Evolutionary conservation across 768 basidiomycete species (phyloP).

Genomic region (Lepiota venenata): DNA sequence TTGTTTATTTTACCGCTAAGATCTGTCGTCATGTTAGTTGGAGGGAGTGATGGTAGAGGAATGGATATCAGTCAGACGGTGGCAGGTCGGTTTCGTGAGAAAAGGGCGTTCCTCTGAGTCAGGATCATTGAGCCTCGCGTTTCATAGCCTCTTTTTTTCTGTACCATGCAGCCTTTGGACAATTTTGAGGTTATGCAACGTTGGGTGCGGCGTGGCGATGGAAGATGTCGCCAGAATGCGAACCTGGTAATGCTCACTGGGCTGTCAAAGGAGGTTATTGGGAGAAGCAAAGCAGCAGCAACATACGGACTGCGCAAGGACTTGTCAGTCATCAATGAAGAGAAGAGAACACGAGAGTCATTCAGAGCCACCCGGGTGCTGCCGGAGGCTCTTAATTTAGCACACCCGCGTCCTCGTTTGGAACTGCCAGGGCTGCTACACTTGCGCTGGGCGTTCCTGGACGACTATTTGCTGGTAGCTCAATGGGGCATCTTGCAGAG

Average conservation of each 20-base stretch:
- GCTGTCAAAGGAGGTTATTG: neutral
- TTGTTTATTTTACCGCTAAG: slow-evolving; percentile 1
- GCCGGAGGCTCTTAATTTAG: neutral
- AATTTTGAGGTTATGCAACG: slow-evolving; percentile 4
- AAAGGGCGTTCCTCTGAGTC: neutral
- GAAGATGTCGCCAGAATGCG: neutral
- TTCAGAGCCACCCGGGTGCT: slow-evolving; percentile 2
- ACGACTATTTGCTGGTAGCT: neutral
- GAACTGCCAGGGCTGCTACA: too few species aligned
- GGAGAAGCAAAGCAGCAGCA: neutral
- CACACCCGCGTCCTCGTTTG: too few species aligned
- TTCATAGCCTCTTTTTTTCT: slow-evolving; percentile 1
- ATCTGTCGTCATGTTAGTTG: neutral
- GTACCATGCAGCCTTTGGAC: neutral
- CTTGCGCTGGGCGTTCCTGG: too few species aligned
- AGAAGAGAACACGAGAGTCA: neutral
- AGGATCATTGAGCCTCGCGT: slow-evolving; percentile 9
- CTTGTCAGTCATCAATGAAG: neutral
- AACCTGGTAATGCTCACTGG: neutral
- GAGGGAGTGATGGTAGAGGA: neutral
- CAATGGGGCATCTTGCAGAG: neutral
- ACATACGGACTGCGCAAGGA: slow-evolving; percentile 5
- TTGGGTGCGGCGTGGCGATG: neutral
- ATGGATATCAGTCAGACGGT: neutral
- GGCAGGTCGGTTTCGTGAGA: slow-evolving; percentile 1